Base-by-base conservation (phyloP, 23 red algal genomes). In the Agarophyton chilense region DNA sequence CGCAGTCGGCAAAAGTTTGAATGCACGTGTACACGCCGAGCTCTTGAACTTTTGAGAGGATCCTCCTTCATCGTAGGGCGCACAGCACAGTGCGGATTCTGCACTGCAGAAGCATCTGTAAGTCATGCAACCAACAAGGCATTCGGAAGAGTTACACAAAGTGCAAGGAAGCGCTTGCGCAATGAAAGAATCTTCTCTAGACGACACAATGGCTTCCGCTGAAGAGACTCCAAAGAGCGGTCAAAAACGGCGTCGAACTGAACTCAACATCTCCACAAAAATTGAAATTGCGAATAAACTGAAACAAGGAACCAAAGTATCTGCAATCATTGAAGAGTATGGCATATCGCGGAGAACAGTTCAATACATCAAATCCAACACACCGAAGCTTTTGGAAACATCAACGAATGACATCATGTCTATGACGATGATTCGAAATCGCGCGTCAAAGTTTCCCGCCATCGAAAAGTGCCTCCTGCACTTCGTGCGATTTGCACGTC, bases 401-500 rank as follows among this genome's bases (percentile, higher is more conserved):
- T 49, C 72, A 1, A 17, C 72, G 25, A 53, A 77, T 49, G 43
- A 49, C 72, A 1, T 39, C 9, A 9, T 53, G 25, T 77, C 72
- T 1, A 17, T 77, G 29, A 77, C 39, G 7, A 77, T 53, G 43
- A 77, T 49, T 49, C 43, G 43, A 31, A 77, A 77, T 34, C 39
- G 72, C 28, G 72, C 72, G 12, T 53, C 72, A 49, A 52, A 49
- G 49, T 77, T 77, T 34, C 72, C 72, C 7, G 72, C 46, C 21
- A 77, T 77, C 72, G 72, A 77, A 39, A 77, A 50, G 14, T 53
- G 72, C 19, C 49, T 77, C 44, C 40, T 52, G 49, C 44, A 77
- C 35, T 77, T 49, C 29, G 29, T 77, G 49, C 24, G 25, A 8
- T 77, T 77, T 49, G 43, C 43, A 32, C 72, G 29, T 16, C 43